Base-by-base conservation (phyloP, 1,139 yeast genomes). In the Yamadazyma conglobata region DNA sequence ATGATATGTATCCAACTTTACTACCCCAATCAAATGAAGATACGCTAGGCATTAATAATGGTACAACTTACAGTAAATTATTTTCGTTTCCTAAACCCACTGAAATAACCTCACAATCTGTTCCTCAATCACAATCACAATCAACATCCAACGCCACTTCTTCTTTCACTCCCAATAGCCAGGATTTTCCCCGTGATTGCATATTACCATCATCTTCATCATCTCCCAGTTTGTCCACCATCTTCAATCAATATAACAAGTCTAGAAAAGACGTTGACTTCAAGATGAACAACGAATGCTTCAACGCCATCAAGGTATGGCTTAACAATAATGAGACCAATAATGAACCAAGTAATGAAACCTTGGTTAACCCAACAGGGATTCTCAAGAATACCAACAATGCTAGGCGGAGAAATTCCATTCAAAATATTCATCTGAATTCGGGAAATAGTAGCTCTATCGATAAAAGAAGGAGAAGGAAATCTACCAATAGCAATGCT, bases 241-340 rank as follows among this genome's bases (percentile, higher is more conserved):
- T 36, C 2, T 34, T 34, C 19, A 26, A 27, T 12, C 29, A 30
- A 19, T 25, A 16, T 14, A 27, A 21, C 21, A 23, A 17, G 11
- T 23, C 18, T 6, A 18, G 25, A 22, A 22, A 15, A 11, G 33
- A 35, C 13, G 49, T 56, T 33, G 61, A 60, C 36, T 57, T 60
- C 34, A 56, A 57, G 30, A 60, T 62, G 65, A 63, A 63, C 39
- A 62, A 61, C 35, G 70, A 64, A 38, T 64, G 70, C 37, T 55
- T 60, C 37, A 56, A 58, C 37, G 70, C 70, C 21, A 63, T 64
- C 19, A 52, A 59, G 10, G 50, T 52, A 37, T 64, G 70, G 70
- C 49, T 61, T 24, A 57, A 60, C 39, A 56, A 53, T 37, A 40
- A 42, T 19, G 31, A 30, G 12, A 26, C 30, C 16, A 35, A 35